Evolutionary conservation across 2,329 filamentous ascomycete genomes (phyloP).

Genomic region (Lachnellula cervina): DNA sequence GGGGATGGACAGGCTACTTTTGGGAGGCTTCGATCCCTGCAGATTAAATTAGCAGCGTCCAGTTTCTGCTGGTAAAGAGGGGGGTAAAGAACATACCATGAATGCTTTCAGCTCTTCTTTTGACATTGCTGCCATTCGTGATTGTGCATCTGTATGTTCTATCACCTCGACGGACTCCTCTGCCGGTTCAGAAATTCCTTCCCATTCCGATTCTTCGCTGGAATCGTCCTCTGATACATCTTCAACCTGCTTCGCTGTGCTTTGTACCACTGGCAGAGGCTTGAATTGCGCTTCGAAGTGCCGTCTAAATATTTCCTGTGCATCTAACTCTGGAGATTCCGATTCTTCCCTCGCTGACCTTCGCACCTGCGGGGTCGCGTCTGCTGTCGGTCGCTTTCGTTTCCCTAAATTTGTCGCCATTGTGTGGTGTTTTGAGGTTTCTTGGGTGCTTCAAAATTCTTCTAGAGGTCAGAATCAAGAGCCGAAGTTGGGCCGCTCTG

Average conservation of each 20-base stretch:
- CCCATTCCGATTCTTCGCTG: conserved; percentile 51
- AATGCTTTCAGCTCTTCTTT: conserved; percentile 73
- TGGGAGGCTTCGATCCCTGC: conserved; percentile 30
- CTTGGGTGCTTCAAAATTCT: conserved; percentile 6
- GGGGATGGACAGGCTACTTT: conserved; percentile 16
- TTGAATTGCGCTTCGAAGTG: conserved; percentile 88
- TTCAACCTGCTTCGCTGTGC: conserved; percentile 11
- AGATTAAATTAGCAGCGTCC: conserved; percentile 5
- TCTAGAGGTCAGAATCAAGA: not conserved
- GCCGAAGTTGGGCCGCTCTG: conserved; percentile 7
- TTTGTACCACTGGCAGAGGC: conserved; percentile 50
- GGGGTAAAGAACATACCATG: conserved; percentile 49
- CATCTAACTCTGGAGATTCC: conserved; percentile 40
- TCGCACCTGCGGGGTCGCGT: conserved; percentile 18
- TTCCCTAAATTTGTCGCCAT: conserved; percentile 40
- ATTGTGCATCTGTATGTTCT: conserved; percentile 34
- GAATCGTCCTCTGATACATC: conserved; percentile 27
- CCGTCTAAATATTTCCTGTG: conserved; percentile 71
- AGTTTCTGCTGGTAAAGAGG: not conserved
- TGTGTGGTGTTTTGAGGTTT: conserved; percentile 1
- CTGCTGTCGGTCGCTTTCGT: conserved; percentile 40
- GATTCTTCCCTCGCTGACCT: conserved; percentile 19
- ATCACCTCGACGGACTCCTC: conserved; percentile 38
- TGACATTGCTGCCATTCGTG: conserved; percentile 41
- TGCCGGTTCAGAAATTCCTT: conserved; percentile 54